Evolutionary conservation across 345 rosid species (phyloP), one percentile per base, ranked within the genome.

Genomic region (Arabidopsis arenosa): DNA sequence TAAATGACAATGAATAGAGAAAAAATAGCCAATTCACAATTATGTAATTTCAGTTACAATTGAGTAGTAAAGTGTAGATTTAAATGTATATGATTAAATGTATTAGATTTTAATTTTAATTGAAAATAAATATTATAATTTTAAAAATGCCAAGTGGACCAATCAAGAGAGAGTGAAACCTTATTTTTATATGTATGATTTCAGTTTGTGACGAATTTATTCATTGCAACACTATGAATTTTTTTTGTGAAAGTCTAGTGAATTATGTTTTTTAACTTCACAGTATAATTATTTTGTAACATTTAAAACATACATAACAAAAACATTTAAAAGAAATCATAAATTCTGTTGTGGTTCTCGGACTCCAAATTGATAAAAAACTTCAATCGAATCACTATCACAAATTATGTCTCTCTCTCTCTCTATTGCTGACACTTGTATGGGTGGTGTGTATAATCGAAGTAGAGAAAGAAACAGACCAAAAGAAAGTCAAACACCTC

Each of bases 311-410:
- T 59, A 33, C 33, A 37, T 11, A 59, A 5, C 13, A 37, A 18
- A 54, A 18, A 18, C 12, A 8, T 1, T 2, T 33, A 39, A 11
- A 18, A 39, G 48, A 32, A 61, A 18, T 39, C 11, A 39, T 39
- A 21, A 12, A 6, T 61, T 18, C 9, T 61, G 17, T 61, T 61
- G 48, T 40, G 65, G 47, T 60, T 60, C 48, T 61, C 15, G 33
- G 3, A 61, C 12, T 39, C 48, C 32, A 60, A 37, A 60, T 60
- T 39, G 48, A 37, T 47, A 5, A 37, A 37, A 37, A 37, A 17
- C 32, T 37, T 39, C 17, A 40, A 40, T 40, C 49, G 17, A 61
- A 61, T 37, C 32, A 39, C 32, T 6, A 11, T 39, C 17, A 18
- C 32, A 39, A 56, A 26, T 9, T 53, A 1, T 14, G 49, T 45